Evolutionary conservation across 2,329 filamentous ascomycete genomes (phyloP).

Genomic region (Penicillium hesseltinei): DNA sequence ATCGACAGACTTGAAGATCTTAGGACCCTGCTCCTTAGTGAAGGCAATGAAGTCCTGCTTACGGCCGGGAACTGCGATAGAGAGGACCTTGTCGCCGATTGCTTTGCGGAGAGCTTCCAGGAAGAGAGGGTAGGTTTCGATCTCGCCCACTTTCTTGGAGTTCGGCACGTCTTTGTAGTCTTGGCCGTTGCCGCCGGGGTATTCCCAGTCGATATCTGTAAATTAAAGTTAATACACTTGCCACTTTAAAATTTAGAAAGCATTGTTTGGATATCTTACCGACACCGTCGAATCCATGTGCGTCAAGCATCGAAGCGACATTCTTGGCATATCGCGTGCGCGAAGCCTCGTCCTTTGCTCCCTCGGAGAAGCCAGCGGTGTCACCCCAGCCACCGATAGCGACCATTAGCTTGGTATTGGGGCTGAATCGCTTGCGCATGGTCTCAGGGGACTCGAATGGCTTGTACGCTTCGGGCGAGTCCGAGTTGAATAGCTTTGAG

Average conservation of each 20-base stretch:
- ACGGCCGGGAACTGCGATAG: constrained; percentile 65
- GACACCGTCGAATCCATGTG: constrained; percentile 64
- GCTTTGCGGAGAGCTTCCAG: constrained; percentile 58
- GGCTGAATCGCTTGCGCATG: constrained; percentile 53
- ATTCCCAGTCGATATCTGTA: constrained; percentile 66
- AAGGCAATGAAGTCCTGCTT: constrained; percentile 67
- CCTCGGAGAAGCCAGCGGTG: constrained; percentile 59
- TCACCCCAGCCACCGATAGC: constrained; percentile 77
- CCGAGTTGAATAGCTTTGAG: constrained; percentile 50
- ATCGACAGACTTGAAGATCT: constrained; percentile 61
- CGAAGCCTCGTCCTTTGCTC: constrained; percentile 52
- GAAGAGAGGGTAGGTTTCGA: constrained; percentile 61
- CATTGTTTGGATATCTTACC: constrained; percentile 38
- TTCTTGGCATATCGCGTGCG: constrained; percentile 63
- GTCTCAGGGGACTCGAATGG: constrained; percentile 55
- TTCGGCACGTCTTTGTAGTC: constrained; percentile 67
- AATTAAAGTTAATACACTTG: constrained; percentile 18
- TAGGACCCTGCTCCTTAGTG: constrained; percentile 54
- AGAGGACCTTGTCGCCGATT: constrained; percentile 62
- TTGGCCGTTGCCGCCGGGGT: constrained; percentile 62
- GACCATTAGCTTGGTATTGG: constrained; percentile 63
- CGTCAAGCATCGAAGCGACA: constrained; percentile 61
- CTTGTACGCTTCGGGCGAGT: constrained; percentile 45
- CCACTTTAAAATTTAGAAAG: not conserved
- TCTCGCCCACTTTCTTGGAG: constrained; percentile 57